Conservation (phyloP, 306 rosid genomes). For the Lathyrus aphaca region DNA sequence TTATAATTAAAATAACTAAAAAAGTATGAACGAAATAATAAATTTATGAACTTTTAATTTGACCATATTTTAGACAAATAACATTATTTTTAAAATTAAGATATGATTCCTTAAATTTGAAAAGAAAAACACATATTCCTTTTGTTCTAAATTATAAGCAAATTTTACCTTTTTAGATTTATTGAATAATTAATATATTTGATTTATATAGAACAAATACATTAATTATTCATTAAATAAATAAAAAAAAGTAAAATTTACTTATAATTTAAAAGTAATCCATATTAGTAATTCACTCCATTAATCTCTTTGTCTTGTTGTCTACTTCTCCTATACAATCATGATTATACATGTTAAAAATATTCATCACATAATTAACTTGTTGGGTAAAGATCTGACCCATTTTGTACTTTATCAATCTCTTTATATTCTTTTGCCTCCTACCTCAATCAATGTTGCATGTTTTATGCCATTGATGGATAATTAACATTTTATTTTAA, state of each 20-base stretch:
- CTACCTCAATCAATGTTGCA: constrained; percentile 18
- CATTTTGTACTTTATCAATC: constrained; percentile 18
- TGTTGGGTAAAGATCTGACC: constrained; percentile 26
- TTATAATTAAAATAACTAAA: too few species aligned
- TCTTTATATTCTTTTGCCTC: constrained; percentile 3
- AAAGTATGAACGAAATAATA: too few species aligned
- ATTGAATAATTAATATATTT: too few species aligned
- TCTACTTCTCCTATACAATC: constrained; percentile 44
- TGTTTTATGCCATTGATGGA: neutral
- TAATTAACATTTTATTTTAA: neutral
- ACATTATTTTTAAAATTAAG: neutral
- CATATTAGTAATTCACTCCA: neutral
- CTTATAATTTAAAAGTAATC: neutral
- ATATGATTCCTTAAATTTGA: constrained; percentile 15
- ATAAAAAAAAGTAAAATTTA: neutral
- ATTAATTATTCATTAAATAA: too few species aligned
- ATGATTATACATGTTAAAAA: constrained; percentile 33
- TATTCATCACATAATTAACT: constrained; percentile 26
- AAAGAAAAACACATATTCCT: too few species aligned
- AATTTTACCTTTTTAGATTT: too few species aligned
- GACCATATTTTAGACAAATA: too few species aligned
- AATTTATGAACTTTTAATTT: too few species aligned
- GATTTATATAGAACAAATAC: too few species aligned
- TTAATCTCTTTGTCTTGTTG: constrained; percentile 33
- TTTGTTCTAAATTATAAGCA: too few species aligned